Base-by-base conservation (phyloP, 169 alveolate species). In the Babesia bovis region DNA sequence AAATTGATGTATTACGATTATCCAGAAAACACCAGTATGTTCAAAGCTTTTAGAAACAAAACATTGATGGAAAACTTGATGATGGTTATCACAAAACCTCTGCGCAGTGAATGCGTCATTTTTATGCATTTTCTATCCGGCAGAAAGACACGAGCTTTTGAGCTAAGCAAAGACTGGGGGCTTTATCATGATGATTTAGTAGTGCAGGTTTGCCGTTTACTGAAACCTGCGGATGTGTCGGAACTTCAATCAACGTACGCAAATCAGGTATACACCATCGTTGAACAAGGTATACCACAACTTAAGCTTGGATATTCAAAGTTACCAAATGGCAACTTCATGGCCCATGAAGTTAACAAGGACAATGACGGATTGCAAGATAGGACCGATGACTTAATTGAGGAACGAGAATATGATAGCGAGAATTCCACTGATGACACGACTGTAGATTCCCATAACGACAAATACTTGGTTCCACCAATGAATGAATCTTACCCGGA, bases 111-210 rank as follows among this genome's bases (percentile, higher is more conserved):
- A 38, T 63, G 73, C 36, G 23, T 63, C 5, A 49, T 63, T 17
- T 63, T 63, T 23, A 30, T 63, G 33, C 50, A 63, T 19, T 63
- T 44, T 44, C 19, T 63, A 17, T 63, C 73, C 21, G 73, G 73
- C 1, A 44, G 42, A 1, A 63, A 63, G 60, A 63, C 73, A 19
- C 60, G 61, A 15, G 73, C 73, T 12, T 21, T 44, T 23, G 73
- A 45, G 21, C 30, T 63, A 49, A 63, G 42, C 21, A 25, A 42
- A 12, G 41, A 4, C 4, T 45, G 50, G 73, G 73, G 47, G 9
- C 15, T 47, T 30, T 32, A 33, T 19, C 15, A 9, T 12, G 61
- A 63, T 21, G 73, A 63, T 32, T 21, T 23, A 4, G 60, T 63
- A 0, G 73, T 49, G 15, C 73, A 60, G 12, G 19, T 63, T 3